Conservation (phyloP, 805 yeast genomes). For the Sungouiozyma ichnusensis region DNA sequence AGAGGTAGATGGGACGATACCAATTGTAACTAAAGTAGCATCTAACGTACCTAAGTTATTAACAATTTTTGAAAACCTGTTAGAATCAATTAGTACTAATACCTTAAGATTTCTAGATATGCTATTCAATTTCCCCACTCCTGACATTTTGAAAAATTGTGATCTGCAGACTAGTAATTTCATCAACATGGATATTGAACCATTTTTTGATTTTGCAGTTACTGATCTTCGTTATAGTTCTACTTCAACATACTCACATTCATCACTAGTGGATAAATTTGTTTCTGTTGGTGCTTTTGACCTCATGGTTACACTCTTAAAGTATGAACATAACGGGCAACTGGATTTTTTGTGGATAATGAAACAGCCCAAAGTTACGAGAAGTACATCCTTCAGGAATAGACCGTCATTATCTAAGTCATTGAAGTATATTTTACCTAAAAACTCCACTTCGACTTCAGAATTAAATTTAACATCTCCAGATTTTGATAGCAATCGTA, state of each 20-base stretch:
- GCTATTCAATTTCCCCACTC: conserved; percentile 17
- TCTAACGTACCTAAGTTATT: neutral
- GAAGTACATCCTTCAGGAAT: neutral
- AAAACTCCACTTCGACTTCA: neutral
- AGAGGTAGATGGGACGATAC: neutral
- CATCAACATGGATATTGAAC: conserved; percentile 6
- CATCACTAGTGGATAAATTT: conserved; percentile 6
- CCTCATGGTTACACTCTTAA: neutral
- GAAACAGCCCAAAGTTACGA: neutral
- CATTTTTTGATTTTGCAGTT: neutral
- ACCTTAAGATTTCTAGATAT: conserved; percentile 15
- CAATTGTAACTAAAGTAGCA: neutral
- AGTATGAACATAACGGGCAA: neutral
- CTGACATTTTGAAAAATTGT: conserved; percentile 3
- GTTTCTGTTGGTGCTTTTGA: conserved; percentile 6
- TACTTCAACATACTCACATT: neutral
- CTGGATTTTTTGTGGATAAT: neutral
- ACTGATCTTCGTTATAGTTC: neutral
- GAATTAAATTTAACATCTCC: neutral
- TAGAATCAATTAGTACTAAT: no score
- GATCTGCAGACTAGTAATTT: conserved; percentile 21
- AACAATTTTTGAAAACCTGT: neutral
- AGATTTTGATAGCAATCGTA: neutral
- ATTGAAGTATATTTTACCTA: neutral
- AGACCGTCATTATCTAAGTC: conserved; percentile 1